Conservation (phyloP, 345 rosid genomes). For the Lenwebbia sp. region DNA sequence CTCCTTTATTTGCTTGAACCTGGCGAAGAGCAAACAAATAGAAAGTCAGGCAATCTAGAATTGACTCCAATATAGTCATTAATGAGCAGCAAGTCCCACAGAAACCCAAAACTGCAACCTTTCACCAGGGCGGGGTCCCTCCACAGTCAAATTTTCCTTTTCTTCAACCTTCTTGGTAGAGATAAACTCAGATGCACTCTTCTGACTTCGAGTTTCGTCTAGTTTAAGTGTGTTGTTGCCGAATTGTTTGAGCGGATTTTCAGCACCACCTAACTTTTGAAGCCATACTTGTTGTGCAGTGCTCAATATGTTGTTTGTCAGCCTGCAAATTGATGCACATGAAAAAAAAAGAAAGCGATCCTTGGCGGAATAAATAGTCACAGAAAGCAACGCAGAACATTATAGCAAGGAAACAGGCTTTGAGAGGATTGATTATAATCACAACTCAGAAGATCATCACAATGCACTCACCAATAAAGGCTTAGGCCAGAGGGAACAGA, state of each 20-base stretch:
- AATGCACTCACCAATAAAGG: conserved; percentile 73
- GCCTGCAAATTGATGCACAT: conserved; percentile 32
- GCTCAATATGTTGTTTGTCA: conserved; percentile 86
- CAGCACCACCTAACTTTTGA: conserved; percentile 81
- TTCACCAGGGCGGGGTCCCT: conserved; percentile 69
- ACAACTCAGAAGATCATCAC: not conserved
- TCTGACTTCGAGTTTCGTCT: conserved; percentile 17
- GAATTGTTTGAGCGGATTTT: conserved; percentile 32
- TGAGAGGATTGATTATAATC: not conserved
- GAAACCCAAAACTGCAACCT: conserved; percentile 26
- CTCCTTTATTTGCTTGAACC: conserved; percentile 78
- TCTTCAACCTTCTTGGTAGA: conserved; percentile 12
- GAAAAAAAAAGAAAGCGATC: conserved; percentile 1
- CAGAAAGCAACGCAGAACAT: not conserved
- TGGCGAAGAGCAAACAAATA: conserved; percentile 8
- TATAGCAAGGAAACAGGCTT: not conserved
- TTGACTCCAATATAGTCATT: not conserved
- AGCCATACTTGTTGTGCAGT: conserved; percentile 91
- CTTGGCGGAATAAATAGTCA: not conserved
- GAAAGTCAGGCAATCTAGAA: not conserved
- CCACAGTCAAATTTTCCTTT: conserved; percentile 32
- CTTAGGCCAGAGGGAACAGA: conserved; percentile 99
- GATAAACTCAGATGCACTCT: conserved; percentile 27
- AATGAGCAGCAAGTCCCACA: not conserved
- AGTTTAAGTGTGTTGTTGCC: conserved; percentile 26